phyloP scores from a whole-genome alignment of 192 early-diverging fungal genomes.

The Gaertneriomyces semiglobifer region DNA sequence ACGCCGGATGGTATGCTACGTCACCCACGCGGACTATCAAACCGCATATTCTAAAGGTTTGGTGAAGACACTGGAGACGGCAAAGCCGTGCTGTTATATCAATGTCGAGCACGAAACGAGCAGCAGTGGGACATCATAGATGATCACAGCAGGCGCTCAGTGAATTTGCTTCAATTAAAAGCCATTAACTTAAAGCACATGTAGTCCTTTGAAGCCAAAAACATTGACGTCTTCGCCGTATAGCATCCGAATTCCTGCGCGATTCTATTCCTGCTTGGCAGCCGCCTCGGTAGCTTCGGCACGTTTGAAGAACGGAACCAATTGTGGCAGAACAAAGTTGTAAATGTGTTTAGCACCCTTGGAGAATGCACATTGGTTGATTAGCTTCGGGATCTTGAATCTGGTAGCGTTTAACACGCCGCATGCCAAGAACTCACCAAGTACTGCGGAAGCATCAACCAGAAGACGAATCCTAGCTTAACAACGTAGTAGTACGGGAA shows the following conservation, averaged over 20 bases:
- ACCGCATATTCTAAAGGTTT: background rate
- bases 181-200: too few species aligned
- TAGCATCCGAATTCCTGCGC: too few species aligned
- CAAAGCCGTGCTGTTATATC: background rate
- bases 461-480: constrained; percentile 30
- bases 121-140: too few species aligned
- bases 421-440: constrained; percentile 19
- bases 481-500: constrained; percentile 45
- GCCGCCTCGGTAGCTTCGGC: background rate
- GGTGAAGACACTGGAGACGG: constrained; percentile 1
- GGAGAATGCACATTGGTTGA: background rate
- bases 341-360: constrained; percentile 38
- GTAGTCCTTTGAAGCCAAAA: too few species aligned
- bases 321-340: constrained; percentile 29
- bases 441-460: constrained; percentile 40
- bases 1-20: background rate
- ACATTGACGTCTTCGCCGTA: too few species aligned
- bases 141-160: too few species aligned
- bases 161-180: too few species aligned
- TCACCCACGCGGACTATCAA: constrained; percentile 2
- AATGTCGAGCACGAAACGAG: too few species aligned
- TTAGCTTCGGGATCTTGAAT: background rate
- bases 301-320: constrained; percentile 25
- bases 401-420: background rate
- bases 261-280: background rate